Evolutionary conservation across 495 filamentous ascomycete species (phyloP), one percentile per base, ranked within the genome.

Genomic region (Penicillium egyptiacum): DNA sequence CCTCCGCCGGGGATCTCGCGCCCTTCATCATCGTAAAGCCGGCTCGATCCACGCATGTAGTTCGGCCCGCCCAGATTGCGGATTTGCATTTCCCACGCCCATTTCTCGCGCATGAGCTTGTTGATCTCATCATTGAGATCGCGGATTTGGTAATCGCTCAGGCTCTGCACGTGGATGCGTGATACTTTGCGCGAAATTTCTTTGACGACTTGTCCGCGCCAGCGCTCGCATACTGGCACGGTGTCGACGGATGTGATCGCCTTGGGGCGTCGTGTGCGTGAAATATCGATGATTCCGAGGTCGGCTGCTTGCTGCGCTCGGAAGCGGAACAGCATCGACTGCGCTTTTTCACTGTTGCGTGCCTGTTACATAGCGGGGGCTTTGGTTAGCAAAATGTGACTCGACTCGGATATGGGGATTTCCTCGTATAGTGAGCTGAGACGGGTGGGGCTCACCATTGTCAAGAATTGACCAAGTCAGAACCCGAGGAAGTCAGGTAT

Each of bases 251-350:
- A 82, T 14, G 90, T 93, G 70, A 98, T 96, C 52, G 81, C 80
- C 69, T 94, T 95, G 33, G 94, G 94, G 10, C 94, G 90, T 5
- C 92, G 86, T 8, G 91, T 87, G 39, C 92, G 89, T n/a, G 89
- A 88, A 8, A 88, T 86, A 75, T 96, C 92, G 75, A 98, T 90
- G 63, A 98, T 97, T 67, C 94, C 94, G 35, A 96, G 80, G 71
- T 96, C 92, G 55, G 93, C 92, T 52, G 95, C 95, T 80, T 98
- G 94, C 65, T 92, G 87, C 68, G 96, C 94, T 72, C 95, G 91
- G 82, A 98, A 98, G 80, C 94, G 94, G 79, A 96, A 98, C 74
- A 98, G 95, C 94, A 98, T 98, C 22, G 93, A 97, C 75, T 98
- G 94, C 57, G 94, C 94, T 78, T 98, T 98, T 83, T 97, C 93